Evolutionary conservation across 441 rosid genomes (phyloP).

Genomic region (Kokia cookei): DNA sequence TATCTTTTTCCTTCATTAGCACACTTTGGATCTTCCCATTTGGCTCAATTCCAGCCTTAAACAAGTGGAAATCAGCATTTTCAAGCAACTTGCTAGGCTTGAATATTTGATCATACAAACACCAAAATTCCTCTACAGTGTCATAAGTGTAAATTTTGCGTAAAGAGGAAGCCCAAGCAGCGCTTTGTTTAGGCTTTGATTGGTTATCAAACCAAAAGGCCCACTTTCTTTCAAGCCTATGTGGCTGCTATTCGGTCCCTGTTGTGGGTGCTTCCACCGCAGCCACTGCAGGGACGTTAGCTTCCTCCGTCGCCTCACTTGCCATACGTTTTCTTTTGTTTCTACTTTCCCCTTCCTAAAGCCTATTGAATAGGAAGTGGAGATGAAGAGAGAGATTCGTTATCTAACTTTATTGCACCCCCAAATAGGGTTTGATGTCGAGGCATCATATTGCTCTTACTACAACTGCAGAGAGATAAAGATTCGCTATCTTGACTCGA

Average conservation of each 20-base stretch:
- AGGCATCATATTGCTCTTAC: too few species aligned
- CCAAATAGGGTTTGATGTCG: too few species aligned
- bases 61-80: slow-evolving; percentile 55
- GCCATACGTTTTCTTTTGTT: slow-evolving; percentile 31
- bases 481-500: too few species aligned
- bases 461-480: too few species aligned
- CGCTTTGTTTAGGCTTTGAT: slow-evolving; percentile 72
- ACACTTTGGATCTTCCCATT: slow-evolving; percentile 78
- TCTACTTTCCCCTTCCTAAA: not conserved
- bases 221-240: slow-evolving; percentile 82
- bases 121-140: slow-evolving; percentile 93
- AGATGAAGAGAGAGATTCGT: not conserved
- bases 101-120: slow-evolving; percentile 74
- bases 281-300: slow-evolving; percentile 10
- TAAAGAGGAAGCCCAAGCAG: slow-evolving; percentile 77
- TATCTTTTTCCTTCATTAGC: slow-evolving; percentile 72
- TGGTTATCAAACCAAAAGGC: slow-evolving; percentile 84
- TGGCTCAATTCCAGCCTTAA: slow-evolving; percentile 58
- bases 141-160: slow-evolving; percentile 74
- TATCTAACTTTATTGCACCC: too few species aligned
- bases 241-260: slow-evolving; percentile 34
- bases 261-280: slow-evolving; percentile 10
- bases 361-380: not conserved
- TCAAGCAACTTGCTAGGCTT: slow-evolving; percentile 49
- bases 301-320: slow-evolving; percentile 35